Base-by-base conservation (phyloP, 2,329 filamentous ascomycete species). In the Apiospora pterosperma region DNA sequence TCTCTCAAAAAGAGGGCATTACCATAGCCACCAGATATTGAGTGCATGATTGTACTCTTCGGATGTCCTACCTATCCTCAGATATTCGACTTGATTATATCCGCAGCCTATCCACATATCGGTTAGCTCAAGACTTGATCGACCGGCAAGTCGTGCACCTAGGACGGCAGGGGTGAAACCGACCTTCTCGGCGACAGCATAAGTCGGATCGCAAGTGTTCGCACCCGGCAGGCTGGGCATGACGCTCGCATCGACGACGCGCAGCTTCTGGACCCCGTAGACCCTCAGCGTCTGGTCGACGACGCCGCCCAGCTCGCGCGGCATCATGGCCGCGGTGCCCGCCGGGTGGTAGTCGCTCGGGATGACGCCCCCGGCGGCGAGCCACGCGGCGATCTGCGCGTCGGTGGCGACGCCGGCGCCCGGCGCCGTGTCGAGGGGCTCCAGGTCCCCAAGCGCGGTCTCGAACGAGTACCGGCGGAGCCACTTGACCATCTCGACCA, bases 181-280 rank as follows among this genome's bases (percentile, higher is more conserved):
- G 10, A 52, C 44, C 44, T 52, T 83, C 70, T 84, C 82, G n/a
- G 73, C 81, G 63, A 82, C 70, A 76, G 79, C 81, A 66, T 84
- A 84, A 2, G 82, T 79, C 1, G 77, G 76, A 66, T 79, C 80
- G 68, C 83, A 80, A 25, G 81, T 81, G 4, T 80, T 74, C 11
- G 63, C 78, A 78, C 68, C 80, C 76, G 21, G 79, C 76, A 70
- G 79, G 78, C 80, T 74, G 4, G 80, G 80, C 38, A 82, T 76
- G 12, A 80, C 67, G 6, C 76, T 79, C 1, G 80, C 80, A 70
- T 83, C 81, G 14, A 77, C 76, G 5, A 82, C 75, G 12, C 80
- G 75, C 8, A 82, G 73, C 28, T 77, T 77, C 63, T 76, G 77
- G 34, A 82, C 71, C 1, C 80, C 81, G 62, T 81, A 76, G 4